These are phyloP conservation scores for Fistulinella cinereoalba DNA, from an alignment of 1,284 basidiomycete genomes.

Conservation along the genomic window DNA sequence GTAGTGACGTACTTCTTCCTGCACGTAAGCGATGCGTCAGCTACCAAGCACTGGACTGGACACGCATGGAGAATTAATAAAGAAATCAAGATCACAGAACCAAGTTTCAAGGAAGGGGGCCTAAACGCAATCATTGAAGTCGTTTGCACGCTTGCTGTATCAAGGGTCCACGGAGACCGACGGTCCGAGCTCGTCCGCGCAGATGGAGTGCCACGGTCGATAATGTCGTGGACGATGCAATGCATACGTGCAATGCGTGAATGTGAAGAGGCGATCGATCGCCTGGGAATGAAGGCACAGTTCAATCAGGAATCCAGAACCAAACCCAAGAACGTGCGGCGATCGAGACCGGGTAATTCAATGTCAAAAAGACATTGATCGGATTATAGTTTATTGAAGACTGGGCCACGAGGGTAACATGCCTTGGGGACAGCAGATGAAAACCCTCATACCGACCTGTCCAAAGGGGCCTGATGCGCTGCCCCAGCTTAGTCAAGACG, in stretches of 20 bases:
- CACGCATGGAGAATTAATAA: constrained; percentile 9
- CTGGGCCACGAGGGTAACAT: constrained; percentile 20
- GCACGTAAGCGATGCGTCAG: constrained; percentile 17
- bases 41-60: constrained; percentile 4
- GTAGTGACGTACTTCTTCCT: constrained; percentile 51
- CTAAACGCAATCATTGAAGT: constrained; percentile 12
- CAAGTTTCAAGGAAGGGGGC: constrained; percentile 9
- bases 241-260: constrained; percentile 2
- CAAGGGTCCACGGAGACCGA: constrained; percentile 17
- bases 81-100: constrained; percentile 3
- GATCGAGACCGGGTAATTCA: constrained; percentile 6
- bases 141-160: constrained; percentile 9
- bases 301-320: constrained; percentile 8
- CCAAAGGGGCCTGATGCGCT: constrained; percentile 11
- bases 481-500: constrained; percentile 12
- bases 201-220: constrained; percentile 6
- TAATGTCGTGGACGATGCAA: too few species aligned
- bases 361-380: constrained; percentile 12
- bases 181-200: constrained; percentile 2
- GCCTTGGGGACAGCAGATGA: constrained; percentile 13
- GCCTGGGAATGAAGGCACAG: constrained; percentile 8
- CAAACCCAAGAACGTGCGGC: constrained; percentile 5
- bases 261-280: constrained; percentile 4
- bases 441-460: constrained; percentile 14
- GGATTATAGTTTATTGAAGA: constrained; percentile 5